Percentiles rank a stretch among this genome's conserved stretches.
Evolutionary conservation across 495 filamentous ascomycete species (phyloP).

Genomic region (Xylaria curta): DNA sequence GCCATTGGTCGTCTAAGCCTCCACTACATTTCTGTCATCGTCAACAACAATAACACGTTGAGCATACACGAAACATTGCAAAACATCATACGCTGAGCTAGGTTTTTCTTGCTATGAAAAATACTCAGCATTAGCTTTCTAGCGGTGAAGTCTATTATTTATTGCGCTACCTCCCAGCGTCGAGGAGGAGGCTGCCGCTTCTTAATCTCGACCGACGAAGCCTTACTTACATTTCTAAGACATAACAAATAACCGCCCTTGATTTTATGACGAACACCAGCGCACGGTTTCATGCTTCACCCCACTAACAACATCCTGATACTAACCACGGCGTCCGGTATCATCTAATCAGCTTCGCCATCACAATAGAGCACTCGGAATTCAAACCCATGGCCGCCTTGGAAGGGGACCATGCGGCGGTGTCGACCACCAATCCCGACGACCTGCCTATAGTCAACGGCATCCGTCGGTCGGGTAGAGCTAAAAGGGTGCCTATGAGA

Average conservation of each 20-base stretch:
- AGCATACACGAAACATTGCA: neutral
- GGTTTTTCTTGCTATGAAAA: neutral
- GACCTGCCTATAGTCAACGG: neutral
- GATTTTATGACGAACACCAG: neutral
- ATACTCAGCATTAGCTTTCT: neutral
- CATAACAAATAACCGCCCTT: neutral
- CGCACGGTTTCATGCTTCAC: neutral
- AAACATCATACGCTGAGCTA: neutral
- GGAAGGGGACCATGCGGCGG: neutral
- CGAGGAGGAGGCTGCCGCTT: neutral
- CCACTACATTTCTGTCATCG: slow-evolving; percentile 4
- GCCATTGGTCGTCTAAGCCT: neutral
- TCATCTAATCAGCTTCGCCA: neutral
- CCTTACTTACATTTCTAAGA: neutral
- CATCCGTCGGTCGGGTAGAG: slow-evolving; percentile 44
- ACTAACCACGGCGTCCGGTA: neutral
- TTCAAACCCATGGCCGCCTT: neutral
- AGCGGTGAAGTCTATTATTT: neutral
- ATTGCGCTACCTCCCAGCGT: neutral
- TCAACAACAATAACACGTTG: neutral
- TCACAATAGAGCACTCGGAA: neutral
- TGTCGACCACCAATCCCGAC: neutral
- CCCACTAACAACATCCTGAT: slow-evolving; percentile 4
- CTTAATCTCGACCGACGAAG: neutral
- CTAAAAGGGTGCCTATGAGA: slow-evolving; percentile 37